Conservation (phyloP, 805 yeast genomes). For the Kazachstania taianensis region DNA sequence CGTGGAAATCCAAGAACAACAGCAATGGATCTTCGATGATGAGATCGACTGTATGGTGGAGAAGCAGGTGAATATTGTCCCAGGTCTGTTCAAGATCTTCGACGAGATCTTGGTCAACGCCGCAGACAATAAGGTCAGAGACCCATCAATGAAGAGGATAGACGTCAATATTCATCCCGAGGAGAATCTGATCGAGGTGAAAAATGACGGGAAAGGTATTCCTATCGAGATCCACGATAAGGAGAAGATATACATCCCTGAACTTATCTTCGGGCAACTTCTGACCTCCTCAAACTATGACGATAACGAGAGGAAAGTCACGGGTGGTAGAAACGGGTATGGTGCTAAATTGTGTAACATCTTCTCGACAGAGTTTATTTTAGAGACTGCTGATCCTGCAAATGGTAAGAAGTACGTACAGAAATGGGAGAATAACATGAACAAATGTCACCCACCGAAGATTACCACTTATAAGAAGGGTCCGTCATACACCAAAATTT, state of each 20-base stretch:
- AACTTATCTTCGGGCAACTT: conserved; percentile 88
- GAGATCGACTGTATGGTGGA: conserved; percentile 50
- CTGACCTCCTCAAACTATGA: conserved; percentile 94
- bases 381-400: conserved; percentile 79
- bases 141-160: conserved; percentile 77
- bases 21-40: conserved; percentile 79
- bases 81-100: conserved; percentile 91
- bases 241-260: conserved; percentile 90
- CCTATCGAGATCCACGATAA: conserved; percentile 89
- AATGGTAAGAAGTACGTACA: conserved; percentile 61
- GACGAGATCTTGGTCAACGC: conserved; percentile 97
- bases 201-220: conserved; percentile 91
- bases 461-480: conserved; percentile 44
- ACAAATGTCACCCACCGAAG: conserved; percentile 61
- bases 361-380: conserved; percentile 74
- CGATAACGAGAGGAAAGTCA: conserved; percentile 88
- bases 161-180: conserved; percentile 76
- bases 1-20: conserved; percentile 66
- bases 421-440: conserved; percentile 84
- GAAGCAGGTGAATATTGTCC: conserved; percentile 68
- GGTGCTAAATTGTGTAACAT: conserved; percentile 97
- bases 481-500: conserved; percentile 74
- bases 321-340: conserved; percentile 97
- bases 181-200: conserved; percentile 62
- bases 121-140: conserved; percentile 96